Evolutionary conservation across 768 basidiomycete genomes (phyloP).

Genomic region (Tricholoma sp.): DNA sequence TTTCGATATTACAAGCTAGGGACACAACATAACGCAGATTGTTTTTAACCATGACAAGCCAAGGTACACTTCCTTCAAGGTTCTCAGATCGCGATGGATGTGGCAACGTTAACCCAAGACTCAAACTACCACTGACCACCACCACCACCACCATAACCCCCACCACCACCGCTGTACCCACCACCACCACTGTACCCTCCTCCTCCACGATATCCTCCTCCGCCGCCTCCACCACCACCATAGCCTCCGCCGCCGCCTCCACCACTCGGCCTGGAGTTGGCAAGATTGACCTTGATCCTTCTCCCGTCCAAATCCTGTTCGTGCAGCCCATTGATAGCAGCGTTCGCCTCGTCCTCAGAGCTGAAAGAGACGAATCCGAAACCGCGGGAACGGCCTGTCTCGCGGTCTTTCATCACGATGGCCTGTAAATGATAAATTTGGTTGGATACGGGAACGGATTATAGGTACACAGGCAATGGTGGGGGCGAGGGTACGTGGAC

Average conservation of each 20-base stretch:
- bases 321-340: slow-evolving; percentile 73
- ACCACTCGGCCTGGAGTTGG: slow-evolving; percentile 58
- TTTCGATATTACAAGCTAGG: too few species aligned
- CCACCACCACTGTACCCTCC: not conserved
- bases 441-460: slow-evolving; percentile 18
- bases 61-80: too few species aligned
- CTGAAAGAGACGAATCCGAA: slow-evolving; percentile 92
- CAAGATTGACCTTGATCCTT: slow-evolving; percentile 83
- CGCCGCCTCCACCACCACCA: slow-evolving; percentile 14
- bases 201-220: not conserved
- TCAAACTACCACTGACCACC: slow-evolving; percentile 11
- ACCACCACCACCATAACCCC: slow-evolving; percentile 13
- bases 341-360: slow-evolving; percentile 58
- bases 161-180: slow-evolving; percentile 17
- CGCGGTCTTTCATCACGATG: slow-evolving; percentile 98
- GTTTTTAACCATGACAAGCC: too few species aligned
- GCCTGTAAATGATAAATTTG: slow-evolving; percentile 52
- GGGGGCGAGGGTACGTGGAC: too few species aligned
- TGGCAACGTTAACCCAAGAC: too few species aligned
- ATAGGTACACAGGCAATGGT: too few species aligned
- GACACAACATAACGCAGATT: too few species aligned
- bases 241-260: slow-evolving; percentile 40
- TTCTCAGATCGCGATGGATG: too few species aligned
- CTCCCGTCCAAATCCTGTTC: slow-evolving; percentile 94
- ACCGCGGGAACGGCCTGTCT: slow-evolving; percentile 94